Conservation (phyloP, 768 basidiomycete species). For the Rhodosporidiobolus sp. region DNA sequence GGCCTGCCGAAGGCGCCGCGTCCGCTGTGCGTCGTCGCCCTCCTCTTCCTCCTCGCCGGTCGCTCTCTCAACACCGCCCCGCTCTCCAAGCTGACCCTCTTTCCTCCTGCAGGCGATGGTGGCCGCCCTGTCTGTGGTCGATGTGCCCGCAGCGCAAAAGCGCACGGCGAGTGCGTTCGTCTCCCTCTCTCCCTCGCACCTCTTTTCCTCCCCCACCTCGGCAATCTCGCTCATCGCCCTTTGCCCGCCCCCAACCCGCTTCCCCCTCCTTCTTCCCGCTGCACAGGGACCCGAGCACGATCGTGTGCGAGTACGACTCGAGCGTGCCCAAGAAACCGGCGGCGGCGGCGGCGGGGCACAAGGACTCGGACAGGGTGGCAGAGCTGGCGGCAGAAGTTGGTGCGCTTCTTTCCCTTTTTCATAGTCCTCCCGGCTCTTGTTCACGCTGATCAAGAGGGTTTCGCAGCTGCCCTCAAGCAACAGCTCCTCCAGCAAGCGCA, state of each 20-base stretch:
- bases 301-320: conserved; percentile 8
- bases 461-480: conserved; percentile 8
- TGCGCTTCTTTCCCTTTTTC: neutral
- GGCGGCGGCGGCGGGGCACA: neutral
- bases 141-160: neutral
- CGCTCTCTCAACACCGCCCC: neutral
- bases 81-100: neutral
- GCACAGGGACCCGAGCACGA: neutral
- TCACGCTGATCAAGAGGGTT: neutral
- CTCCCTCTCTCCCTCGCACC: neutral
- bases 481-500: neutral
- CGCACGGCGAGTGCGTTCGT: conserved; percentile 2
- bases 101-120: neutral
- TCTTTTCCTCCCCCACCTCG: neutral
- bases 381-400: conserved; percentile 1
- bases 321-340: neutral
- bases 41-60: neutral
- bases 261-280: neutral
- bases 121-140: neutral
- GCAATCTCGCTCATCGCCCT: neutral
- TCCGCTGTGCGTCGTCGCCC: conserved; percentile 5
- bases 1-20: conserved; percentile 1
- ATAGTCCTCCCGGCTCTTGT: neutral
- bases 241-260: neutral
- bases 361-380: neutral